phyloP scores from a whole-genome alignment of 1,139 yeast genomes.

The Suhomyces terraborum region DNA sequence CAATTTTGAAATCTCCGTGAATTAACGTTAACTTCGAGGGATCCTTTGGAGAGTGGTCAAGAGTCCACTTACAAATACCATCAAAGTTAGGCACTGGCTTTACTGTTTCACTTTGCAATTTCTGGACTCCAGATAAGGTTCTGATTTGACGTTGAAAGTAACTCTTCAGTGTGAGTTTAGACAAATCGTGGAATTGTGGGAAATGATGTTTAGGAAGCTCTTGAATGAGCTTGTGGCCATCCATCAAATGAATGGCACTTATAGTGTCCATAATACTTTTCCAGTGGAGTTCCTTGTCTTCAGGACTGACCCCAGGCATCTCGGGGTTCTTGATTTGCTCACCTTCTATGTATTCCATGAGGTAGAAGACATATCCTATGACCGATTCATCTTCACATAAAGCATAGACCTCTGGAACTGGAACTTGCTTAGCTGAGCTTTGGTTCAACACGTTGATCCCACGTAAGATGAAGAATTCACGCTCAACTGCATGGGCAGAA shows the following conservation, averaged over 20 bases:
- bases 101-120: slow-evolving; percentile 53
- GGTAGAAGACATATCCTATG: slow-evolving; percentile 55
- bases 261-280: slow-evolving; percentile 52
- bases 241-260: slow-evolving; percentile 54
- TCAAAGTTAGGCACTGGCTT: slow-evolving; percentile 55
- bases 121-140: slow-evolving; percentile 50
- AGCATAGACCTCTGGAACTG: slow-evolving; percentile 49
- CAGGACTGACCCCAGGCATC: slow-evolving; percentile 41
- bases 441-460: slow-evolving; percentile 44
- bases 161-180: slow-evolving; percentile 26
- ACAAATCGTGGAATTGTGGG: slow-evolving; percentile 44
- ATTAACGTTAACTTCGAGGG: slow-evolving; percentile 50
- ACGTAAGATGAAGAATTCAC: slow-evolving; percentile 58
- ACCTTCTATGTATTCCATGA: slow-evolving; percentile 65
- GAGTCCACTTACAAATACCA: slow-evolving; percentile 45
- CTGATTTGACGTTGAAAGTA: slow-evolving; percentile 60
- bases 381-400: slow-evolving; percentile 55
- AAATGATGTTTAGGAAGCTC: slow-evolving; percentile 49
- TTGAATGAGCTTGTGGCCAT: slow-evolving; percentile 46
- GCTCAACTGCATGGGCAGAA: slow-evolving; percentile 67
- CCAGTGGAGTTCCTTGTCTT: slow-evolving; percentile 43
- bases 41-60: slow-evolving; percentile 48
- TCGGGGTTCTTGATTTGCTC: slow-evolving; percentile 59
- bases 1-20: slow-evolving; percentile 72
- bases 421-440: slow-evolving; percentile 35